phyloP scores from a whole-genome alignment of 352 stramenopile species.

The Phytophthora foliorum region DNA sequence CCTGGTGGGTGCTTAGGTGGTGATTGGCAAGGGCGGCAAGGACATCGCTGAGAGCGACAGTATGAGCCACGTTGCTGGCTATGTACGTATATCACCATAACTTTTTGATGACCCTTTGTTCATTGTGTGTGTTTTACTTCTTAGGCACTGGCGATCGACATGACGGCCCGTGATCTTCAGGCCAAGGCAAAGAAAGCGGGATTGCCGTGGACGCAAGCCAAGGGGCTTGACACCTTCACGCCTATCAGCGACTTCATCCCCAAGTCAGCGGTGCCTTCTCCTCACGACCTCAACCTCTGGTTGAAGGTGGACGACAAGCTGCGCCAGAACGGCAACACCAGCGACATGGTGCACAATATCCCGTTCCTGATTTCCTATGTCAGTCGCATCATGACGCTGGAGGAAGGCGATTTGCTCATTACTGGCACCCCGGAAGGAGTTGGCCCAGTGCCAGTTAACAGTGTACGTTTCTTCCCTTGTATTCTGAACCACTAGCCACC shows the following conservation, averaged over 20 bases:
- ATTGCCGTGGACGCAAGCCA: constrained; percentile 79
- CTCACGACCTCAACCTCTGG: constrained; percentile 82
- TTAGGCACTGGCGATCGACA: constrained; percentile 79
- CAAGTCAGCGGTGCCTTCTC: constrained; percentile 62
- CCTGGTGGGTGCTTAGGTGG: constrained; percentile 43
- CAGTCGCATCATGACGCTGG: constrained; percentile 87
- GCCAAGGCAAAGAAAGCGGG: constrained; percentile 81
- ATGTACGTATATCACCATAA: constrained; percentile 42
- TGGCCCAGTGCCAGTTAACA: constrained; percentile 65
- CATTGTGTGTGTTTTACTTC: background rate
- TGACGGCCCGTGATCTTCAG: constrained; percentile 84
- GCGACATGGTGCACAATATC: constrained; percentile 86
- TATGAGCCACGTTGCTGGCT: constrained; percentile 79
- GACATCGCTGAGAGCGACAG: constrained; percentile 70
- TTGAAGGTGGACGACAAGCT: constrained; percentile 83
- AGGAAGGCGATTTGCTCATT: constrained; percentile 88
- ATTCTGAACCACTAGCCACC: background rate
- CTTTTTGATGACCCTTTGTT: background rate
- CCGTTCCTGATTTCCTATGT: constrained; percentile 82
- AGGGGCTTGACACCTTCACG: constrained; percentile 86
- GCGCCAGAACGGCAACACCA: constrained; percentile 77
- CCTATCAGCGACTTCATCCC: constrained; percentile 86
- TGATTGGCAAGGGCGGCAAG: constrained; percentile 73
- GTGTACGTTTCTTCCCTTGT: constrained; percentile 44
- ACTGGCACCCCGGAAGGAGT: constrained; percentile 88